Evolutionary conservation across 148 eudicot genomes (phyloP).

Genomic region (Euryodendron excelsum): DNA sequence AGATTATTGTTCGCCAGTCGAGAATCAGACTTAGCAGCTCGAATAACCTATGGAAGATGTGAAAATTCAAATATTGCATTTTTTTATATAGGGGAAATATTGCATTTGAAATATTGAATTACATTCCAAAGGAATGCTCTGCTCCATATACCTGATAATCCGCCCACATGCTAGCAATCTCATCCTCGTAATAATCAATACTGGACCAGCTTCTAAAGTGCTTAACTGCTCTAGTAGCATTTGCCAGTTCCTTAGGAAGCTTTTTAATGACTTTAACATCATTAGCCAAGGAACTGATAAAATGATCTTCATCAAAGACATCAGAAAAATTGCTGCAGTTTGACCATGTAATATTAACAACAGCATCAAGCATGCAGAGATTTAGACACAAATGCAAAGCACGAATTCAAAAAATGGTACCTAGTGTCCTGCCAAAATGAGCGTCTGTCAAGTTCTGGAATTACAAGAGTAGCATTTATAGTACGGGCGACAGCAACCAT

Average conservation of each 20-base stretch:
- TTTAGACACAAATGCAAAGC: slow-evolving; percentile 5
- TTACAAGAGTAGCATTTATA: slow-evolving; percentile 89
- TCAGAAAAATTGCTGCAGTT: slow-evolving; percentile 85
- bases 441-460: slow-evolving; percentile 94
- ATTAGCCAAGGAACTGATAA: slow-evolving; percentile 69
- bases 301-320: slow-evolving; percentile 86
- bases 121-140: neutral
- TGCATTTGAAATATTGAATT: slow-evolving; percentile 7
- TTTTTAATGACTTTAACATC: slow-evolving; percentile 70
- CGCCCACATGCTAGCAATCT: slow-evolving; percentile 81
- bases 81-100: neutral
- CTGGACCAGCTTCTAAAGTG: slow-evolving; percentile 97
- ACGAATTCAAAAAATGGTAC: slow-evolving; percentile 30
- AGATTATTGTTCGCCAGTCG: slow-evolving; percentile 90
- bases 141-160: slow-evolving; percentile 53
- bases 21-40: slow-evolving; percentile 96
- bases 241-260: slow-evolving; percentile 62
- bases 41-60: slow-evolving; percentile 61
- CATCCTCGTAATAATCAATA: slow-evolving; percentile 72
- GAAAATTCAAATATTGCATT: slow-evolving; percentile 6
- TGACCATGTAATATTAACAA: slow-evolving; percentile 7
- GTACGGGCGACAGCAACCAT: slow-evolving; percentile 98
- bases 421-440: slow-evolving; percentile 97
- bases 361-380: slow-evolving; percentile 11
- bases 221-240: slow-evolving; percentile 72